These are phyloP conservation scores for Sarocladiaceae sp. DNA, from an alignment of 2,329 filamentous ascomycete species.

Conservation along the genomic window DNA sequence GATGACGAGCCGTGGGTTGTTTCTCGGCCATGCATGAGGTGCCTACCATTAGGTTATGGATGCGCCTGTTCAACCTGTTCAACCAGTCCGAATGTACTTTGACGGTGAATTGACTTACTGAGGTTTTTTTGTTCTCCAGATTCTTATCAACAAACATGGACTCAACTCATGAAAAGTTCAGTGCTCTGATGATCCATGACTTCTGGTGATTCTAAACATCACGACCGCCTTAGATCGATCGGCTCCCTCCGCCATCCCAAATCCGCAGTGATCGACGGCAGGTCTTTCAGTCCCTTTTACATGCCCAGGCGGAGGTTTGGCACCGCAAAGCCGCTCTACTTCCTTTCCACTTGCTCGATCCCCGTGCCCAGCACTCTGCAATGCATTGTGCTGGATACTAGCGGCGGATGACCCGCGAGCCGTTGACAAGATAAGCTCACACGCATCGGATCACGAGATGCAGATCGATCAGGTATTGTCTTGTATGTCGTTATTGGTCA, in stretches of 20 bases:
- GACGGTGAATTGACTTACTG: no score
- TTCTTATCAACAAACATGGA: no score
- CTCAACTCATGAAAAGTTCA: no score
- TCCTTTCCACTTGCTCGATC: not conserved
- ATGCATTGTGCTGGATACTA: no score
- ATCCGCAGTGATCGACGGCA: not conserved
- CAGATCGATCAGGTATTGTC: not conserved
- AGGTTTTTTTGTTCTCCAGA: no score
- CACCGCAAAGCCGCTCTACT: not conserved
- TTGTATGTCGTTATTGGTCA: not conserved
- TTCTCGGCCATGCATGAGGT: not conserved
- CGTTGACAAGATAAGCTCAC: no score
- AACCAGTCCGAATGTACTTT: no score
- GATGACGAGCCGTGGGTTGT: not conserved
- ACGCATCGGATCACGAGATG: not conserved
- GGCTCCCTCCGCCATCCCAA: not conserved
- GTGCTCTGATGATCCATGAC: no score
- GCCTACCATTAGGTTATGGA: not conserved
- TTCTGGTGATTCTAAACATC: no score
- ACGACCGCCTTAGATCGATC: no score
- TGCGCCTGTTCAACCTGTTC: no score
- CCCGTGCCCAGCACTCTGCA: no score
- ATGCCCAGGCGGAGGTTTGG: not conserved
- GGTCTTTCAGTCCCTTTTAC: not conserved
- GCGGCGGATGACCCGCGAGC: slow-evolving; percentile 3